phyloP scores from a whole-genome alignment of 768 basidiomycete species.

The Rhizopogon rudus region DNA sequence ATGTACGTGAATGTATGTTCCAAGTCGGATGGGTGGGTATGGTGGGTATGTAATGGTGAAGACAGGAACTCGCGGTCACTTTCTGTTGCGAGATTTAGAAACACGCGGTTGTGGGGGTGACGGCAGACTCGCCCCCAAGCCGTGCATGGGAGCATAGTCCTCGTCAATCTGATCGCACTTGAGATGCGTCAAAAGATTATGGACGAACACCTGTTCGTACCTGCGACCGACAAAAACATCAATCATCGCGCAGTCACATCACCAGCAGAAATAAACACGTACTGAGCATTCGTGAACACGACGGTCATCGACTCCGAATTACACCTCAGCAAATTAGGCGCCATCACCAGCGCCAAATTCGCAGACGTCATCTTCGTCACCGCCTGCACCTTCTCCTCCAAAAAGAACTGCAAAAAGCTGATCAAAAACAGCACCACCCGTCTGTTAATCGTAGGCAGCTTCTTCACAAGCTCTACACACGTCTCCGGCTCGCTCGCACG shows the following conservation, averaged over 20 bases:
- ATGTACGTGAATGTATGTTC: not conserved
- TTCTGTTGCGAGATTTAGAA: constrained; percentile 55
- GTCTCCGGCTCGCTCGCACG: constrained; percentile 60
- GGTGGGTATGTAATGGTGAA: not conserved
- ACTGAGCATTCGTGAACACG: constrained; percentile 92
- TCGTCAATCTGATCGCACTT: constrained; percentile 71
- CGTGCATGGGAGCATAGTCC: constrained; percentile 75
- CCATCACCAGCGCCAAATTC: constrained; percentile 88
- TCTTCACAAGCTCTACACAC: constrained; percentile 69
- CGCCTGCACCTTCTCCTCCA: constrained; percentile 67
- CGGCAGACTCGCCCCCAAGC: constrained; percentile 62
- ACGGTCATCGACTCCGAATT: constrained; percentile 83
- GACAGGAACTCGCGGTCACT: constrained; percentile 14
- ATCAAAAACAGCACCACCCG: constrained; percentile 84
- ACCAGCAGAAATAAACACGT: constrained; percentile 26
- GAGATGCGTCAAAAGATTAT: constrained; percentile 77
- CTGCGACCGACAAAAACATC: constrained; percentile 29
- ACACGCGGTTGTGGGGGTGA: constrained; percentile 37
- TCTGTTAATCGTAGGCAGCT: constrained; percentile 81
- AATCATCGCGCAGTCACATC: not conserved
- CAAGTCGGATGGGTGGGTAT: not conserved
- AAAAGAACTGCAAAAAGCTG: constrained; percentile 87
- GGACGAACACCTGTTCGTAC: constrained; percentile 87
- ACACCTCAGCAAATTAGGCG: constrained; percentile 85
- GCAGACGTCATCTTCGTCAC: constrained; percentile 87